phyloP scores from a whole-genome alignment of 2,329 filamentous ascomycete species.

The Trichophyton verrucosum region DNA sequence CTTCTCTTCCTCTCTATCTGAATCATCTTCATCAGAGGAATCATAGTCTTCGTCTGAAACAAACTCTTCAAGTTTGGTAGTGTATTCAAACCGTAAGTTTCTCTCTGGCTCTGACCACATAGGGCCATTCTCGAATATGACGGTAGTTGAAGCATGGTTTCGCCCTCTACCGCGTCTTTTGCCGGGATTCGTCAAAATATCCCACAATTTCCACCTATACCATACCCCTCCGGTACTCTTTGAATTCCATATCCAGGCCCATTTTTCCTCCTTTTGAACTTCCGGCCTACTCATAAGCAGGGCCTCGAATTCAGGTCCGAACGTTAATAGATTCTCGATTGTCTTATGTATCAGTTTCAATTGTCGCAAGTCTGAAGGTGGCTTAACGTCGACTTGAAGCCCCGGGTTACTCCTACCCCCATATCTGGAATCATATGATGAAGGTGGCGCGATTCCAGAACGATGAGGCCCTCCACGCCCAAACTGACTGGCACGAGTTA shows the following conservation, averaged over 20 bases:
- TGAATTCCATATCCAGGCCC: conserved; percentile 89
- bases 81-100: conserved; percentile 67
- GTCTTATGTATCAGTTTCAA: conserved; percentile 79
- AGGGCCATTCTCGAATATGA: conserved; percentile 61
- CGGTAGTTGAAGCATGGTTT: conserved; percentile 34
- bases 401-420: conserved; percentile 41
- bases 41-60: conserved; percentile 75
- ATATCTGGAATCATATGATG: conserved; percentile 48
- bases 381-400: conserved; percentile 56
- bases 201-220: conserved; percentile 88
- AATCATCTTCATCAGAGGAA: conserved; percentile 71
- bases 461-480: conserved; percentile 33
- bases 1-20: conserved; percentile 33
- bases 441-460: conserved; percentile 62
- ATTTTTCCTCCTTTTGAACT: conserved; percentile 76
- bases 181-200: conserved; percentile 58
- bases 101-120: conserved; percentile 67
- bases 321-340: conserved; percentile 63
- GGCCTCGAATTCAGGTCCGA: conserved; percentile 82
- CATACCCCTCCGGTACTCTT: conserved; percentile 68
- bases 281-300: conserved; percentile 76
- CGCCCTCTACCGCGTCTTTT: conserved; percentile 18
- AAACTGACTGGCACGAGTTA: conserved; percentile 35
- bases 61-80: conserved; percentile 63
- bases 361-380: conserved; percentile 65